Evolutionary conservation across 208 protist species (phyloP), one percentile per base, ranked within the genome.

Genomic region (Phytomonas sp.): DNA sequence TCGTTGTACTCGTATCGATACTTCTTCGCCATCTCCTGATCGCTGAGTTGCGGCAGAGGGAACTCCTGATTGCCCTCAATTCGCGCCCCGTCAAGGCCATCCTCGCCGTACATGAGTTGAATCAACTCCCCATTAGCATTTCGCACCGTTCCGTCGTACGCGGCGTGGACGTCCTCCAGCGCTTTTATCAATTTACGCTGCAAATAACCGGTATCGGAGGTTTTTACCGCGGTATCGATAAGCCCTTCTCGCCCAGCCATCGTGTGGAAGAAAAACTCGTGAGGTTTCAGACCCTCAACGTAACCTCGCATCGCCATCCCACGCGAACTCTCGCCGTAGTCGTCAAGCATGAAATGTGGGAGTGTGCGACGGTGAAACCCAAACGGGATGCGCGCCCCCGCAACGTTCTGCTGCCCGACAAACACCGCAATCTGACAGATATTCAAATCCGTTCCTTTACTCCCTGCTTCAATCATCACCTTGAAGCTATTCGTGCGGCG

Each of bases 221-320:
- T 99, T 86, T 99, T 99, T 36, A 99, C 97, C 37, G 99, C 98
- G 20, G 99, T 99, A 84, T 99, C 99, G 82, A 99, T 99, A 2
- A 99, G 82, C 77, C 99, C 99, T 80, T 99, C 96, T 46, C 97
- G 81, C 11, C 99, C 99, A 64, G 98, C 98, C 98, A 99, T 99
- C 32, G 98, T 98, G 80, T 99, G 99, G 85, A 99, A 99, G 89
- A 98, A 99, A 73, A 99, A 99, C 85, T 99, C 99, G 75, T 95
- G 84, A 33, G 99, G 98, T 31, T 97, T 99, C 30, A 99, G 85
- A 23, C 99, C 99, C 56, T 92, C 79, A 8, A 99, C 83, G 84
- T 99, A 99, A 8, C 94, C 98, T 76, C 99, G 99, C 33, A 95
- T 94, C 37, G 99, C 98, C 85, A 99, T 99, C 36, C 99, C 99